phyloP scores from a whole-genome alignment of 495 filamentous ascomycete species.

The Neurospora africana region DNA sequence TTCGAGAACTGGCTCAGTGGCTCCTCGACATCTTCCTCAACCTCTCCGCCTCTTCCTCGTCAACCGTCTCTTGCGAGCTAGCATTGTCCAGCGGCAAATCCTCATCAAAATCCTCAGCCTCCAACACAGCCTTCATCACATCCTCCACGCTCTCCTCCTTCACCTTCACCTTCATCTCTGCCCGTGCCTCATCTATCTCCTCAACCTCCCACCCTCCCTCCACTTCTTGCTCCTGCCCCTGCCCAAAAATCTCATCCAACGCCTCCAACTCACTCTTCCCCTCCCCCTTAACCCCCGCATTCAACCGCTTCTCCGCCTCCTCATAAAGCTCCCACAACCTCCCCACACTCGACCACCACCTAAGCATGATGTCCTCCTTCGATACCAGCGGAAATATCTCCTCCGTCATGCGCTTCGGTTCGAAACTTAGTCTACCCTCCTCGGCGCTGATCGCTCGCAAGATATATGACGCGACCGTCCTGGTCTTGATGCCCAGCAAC shows the following conservation, averaged over 20 bases:
- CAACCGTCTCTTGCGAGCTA: not conserved
- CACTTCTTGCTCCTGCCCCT: not conserved
- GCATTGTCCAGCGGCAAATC: not conserved
- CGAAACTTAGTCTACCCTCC: too few species aligned
- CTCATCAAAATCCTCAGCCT: not conserved
- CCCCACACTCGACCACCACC: not conserved
- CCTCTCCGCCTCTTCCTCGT: not conserved
- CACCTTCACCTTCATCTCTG: not conserved
- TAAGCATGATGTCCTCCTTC: not conserved
- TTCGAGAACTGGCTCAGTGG: not conserved
- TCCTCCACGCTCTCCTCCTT: not conserved
- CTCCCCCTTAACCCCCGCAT: not conserved
- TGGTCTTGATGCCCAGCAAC: conserved; percentile 35
- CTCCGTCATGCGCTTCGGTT: conserved; percentile 19
- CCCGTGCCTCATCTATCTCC: not conserved
- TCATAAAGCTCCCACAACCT: conserved; percentile 1
- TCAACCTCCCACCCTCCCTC: not conserved
- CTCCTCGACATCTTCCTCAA: not conserved
- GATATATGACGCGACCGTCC: conserved; percentile 44
- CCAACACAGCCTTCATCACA: not conserved
- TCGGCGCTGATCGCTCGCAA: too few species aligned
- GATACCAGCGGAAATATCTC: conserved; percentile 13
- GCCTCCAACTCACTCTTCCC: not conserved
- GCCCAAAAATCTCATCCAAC: not conserved
- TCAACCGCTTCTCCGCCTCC: not conserved